Evolutionary conservation across 2,329 filamentous ascomycete species (phyloP), one percentile per base, ranked within the genome.

Genomic region (Neofusicoccum umdonicola): DNA sequence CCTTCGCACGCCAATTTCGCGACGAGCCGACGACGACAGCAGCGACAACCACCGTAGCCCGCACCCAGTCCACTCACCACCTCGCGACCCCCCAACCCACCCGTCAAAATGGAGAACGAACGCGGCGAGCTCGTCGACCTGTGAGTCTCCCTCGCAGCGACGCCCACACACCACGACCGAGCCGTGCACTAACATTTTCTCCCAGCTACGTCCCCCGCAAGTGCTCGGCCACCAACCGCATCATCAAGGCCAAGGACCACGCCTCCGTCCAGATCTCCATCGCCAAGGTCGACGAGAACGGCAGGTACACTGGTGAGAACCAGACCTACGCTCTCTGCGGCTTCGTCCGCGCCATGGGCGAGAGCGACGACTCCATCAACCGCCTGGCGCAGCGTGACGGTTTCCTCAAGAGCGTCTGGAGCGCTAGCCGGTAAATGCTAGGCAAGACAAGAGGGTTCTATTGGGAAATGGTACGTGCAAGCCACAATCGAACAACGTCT

Each of bases 211-310:
- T 97, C 87, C 93, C 93, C 81, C 92, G 94, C 87, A 98, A 97
- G 87, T 98, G 94, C 91, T 92, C 88, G 83, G 93, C 93, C 76
- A 97, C 94, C 83, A 96, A 96, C 92, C 92, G 95, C 85, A 97
- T 98, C 88, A 98, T 99, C 90, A 97, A 97, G 87, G 93, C 95
- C 87, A 97, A 98, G 87, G 95, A 99, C 85, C 95, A 99, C 88
- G 94, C 92, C 77, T 96, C 92, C 69, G 95, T 98, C 76, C 95
- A 99, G 85, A 92, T 99, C 83, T 92, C 90, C 76, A 86, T 99
- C 80, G 94, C 90, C 83, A 98, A 97, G 87, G 95, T 99, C 76
- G 94, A 98, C 83, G 95, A 99, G 90, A 96, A 93, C 85, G 95
- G 95, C 81, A 92, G 93, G 77, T 93, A 93, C 84, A 92, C 92